Evolutionary conservation across 495 filamentous ascomycete species (phyloP).

Genomic region (Penicillium cosmopolitanum): DNA sequence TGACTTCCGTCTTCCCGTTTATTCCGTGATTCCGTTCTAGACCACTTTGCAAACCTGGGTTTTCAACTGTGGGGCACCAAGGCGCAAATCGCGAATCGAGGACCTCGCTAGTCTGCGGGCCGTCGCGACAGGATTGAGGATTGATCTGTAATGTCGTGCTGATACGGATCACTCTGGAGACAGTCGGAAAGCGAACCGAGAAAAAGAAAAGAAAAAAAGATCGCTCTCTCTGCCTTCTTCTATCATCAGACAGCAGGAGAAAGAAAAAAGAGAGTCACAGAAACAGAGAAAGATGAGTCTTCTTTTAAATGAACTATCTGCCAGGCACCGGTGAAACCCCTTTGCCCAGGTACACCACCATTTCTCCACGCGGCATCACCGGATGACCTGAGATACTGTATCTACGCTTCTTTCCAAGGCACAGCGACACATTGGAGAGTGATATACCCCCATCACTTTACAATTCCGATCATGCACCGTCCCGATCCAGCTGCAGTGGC

Average conservation of each 20-base stretch:
- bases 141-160: slow-evolving; percentile 2
- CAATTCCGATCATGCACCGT: slow-evolving; percentile 13
- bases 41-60: background rate
- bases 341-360: slow-evolving; percentile 1
- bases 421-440: slow-evolving; percentile 10
- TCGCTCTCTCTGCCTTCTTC: background rate
- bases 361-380: slow-evolving; percentile 28
- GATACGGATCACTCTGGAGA: background rate
- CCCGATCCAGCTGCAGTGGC: slow-evolving; percentile 11
- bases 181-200: background rate
- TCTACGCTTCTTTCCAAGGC: slow-evolving; percentile 25
- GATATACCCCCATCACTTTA: slow-evolving; percentile 3
- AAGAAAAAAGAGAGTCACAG: background rate
- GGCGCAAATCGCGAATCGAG: background rate
- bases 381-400: slow-evolving; percentile 23
- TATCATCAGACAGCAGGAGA: background rate
- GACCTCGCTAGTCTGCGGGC: slow-evolving; percentile 2
- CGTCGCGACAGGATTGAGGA: background rate
- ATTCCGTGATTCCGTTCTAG: slow-evolving; percentile 5
- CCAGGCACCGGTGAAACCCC: slow-evolving; percentile 30
- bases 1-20: background rate
- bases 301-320: slow-evolving; percentile 1
- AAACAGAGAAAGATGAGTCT: background rate
- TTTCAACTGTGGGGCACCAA: slow-evolving; percentile 1
- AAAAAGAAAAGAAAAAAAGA: background rate